Percentiles rank a stretch among this genome's conserved stretches.
Conservation (phyloP, 1,284 basidiomycete genomes). For the Boletus semigastroideus region DNA sequence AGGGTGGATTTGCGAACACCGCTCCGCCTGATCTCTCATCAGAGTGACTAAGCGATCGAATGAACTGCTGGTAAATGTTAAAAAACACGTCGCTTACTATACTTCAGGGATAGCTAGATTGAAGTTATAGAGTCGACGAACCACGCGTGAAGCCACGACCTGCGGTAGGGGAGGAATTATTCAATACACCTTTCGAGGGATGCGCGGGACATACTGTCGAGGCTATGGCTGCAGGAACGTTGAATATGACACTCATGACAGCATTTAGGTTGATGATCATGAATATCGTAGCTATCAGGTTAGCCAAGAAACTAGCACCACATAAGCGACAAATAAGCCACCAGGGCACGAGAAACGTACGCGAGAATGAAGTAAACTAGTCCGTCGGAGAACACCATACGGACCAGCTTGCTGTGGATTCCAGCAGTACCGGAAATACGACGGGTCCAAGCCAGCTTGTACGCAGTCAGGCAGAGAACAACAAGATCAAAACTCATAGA, state of each 20-base stretch:
- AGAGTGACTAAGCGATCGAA: slow-evolving; percentile 26
- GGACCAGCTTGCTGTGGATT: slow-evolving; percentile 25
- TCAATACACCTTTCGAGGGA: background rate
- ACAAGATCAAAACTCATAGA: slow-evolving; percentile 49
- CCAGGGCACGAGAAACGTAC: slow-evolving; percentile 15
- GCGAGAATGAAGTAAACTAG: slow-evolving; percentile 36
- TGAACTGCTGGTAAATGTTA: slow-evolving; percentile 1
- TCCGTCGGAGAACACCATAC: slow-evolving; percentile 36
- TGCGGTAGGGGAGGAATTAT: slow-evolving; percentile 27
- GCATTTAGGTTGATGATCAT: slow-evolving; percentile 35
- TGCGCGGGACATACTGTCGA: slow-evolving; percentile 39
- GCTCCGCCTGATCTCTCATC: slow-evolving; percentile 31
- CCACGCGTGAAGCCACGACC: slow-evolving; percentile 73
- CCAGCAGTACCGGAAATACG: slow-evolving; percentile 17
- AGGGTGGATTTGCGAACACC: slow-evolving; percentile 29
- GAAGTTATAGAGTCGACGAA: slow-evolving; percentile 63
- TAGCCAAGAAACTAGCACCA: slow-evolving; percentile 30
- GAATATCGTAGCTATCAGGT: slow-evolving; percentile 35
- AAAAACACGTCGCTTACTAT: slow-evolving; percentile 43
- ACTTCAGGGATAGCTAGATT: slow-evolving; percentile 53
- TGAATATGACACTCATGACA: slow-evolving; percentile 37
- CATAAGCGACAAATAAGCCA: background rate
- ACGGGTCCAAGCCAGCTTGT: slow-evolving; percentile 32
- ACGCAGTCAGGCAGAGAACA: slow-evolving; percentile 42
- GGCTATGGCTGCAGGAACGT: slow-evolving; percentile 38